Conservation (phyloP, 1,139 yeast genomes). For the Hansenula lynferdii region DNA sequence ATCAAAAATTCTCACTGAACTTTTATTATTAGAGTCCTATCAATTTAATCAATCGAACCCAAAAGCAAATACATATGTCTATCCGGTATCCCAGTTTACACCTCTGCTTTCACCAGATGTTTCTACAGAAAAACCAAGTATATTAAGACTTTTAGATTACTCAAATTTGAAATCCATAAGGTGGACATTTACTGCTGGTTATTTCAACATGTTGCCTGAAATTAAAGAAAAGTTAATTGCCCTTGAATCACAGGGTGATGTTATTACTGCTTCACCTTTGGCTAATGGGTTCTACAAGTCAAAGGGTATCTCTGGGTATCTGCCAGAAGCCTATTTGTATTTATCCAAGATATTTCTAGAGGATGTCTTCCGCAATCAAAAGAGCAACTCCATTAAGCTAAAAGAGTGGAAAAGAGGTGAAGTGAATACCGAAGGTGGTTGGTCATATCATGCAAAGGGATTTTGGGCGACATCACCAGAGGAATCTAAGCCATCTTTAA, state of each 20-base stretch:
- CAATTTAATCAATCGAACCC: conserved; percentile 16
- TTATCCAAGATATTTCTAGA: conserved; percentile 67
- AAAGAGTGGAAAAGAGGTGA: conserved; percentile 86
- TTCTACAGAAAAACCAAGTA: conserved; percentile 78
- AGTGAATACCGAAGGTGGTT: conserved; percentile 77
- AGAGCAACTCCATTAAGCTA: conserved; percentile 45
- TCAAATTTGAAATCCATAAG: conserved; percentile 50
- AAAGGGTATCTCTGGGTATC: conserved; percentile 71
- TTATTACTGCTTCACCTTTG: conserved; percentile 86
- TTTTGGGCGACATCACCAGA: conserved; percentile 71
- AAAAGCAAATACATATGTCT: conserved; percentile 62
- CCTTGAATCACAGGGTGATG: conserved; percentile 59
- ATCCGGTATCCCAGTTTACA: conserved; percentile 88
- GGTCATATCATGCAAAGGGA: conserved; percentile 99
- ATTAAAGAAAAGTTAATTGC: conserved; percentile 57
- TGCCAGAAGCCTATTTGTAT: conserved; percentile 85
- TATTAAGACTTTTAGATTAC: conserved; percentile 55
- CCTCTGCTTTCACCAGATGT: conserved; percentile 63
- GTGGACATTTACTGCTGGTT: conserved; percentile 96
- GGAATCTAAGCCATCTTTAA: conserved; percentile 50
- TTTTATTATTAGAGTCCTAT: conserved; percentile 35
- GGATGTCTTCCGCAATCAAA: conserved; percentile 42
- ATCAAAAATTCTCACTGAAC: conserved; percentile 49
- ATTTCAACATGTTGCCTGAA: conserved; percentile 84
- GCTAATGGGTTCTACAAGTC: conserved; percentile 94